Evolutionary conservation across 768 basidiomycete genomes (phyloP), one percentile per base, ranked within the genome.

Genomic region (Suillus weaverae): DNA sequence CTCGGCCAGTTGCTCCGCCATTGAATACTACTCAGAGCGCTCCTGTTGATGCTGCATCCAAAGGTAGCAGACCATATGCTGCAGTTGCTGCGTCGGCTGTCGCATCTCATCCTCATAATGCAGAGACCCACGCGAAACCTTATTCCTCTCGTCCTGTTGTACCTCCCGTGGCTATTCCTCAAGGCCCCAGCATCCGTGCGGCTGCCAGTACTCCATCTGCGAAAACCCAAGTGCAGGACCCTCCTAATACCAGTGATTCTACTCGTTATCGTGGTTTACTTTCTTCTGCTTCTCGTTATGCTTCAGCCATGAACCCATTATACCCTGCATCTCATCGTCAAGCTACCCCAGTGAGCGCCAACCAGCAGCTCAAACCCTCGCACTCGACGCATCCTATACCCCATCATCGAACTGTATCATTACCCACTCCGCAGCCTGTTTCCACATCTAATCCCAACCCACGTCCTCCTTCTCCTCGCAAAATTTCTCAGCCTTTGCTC

Each of bases 321-420:
- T 66, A 75, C 62, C 66, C 70, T 61, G 54, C 64, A n/a, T 64
- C 69, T 8, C 18, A 71, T 64, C 77, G 73, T 13, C 66, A 71
- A 26, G 63, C 71, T 39, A 66, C 69, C 48, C 39, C 71, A 63
- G 64, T 38, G 51, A 70, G 62, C 61, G 16, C 38, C 57, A 59
- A 30, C 11, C 69, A 68, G 63, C 73, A 69, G n/a, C 64, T 62
- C 59, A 66, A 72, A 30, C 56, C 68, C 62, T 68, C 70, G 67
- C 51, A 63, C 43, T 62, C 72, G 64, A 56, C 51, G 14, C 77
- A 74, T 64, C 62, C 67, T 10, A 61, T 66, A 48, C 48, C 54
- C 53, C 81, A 82, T 63, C 67, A 78, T 35, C 80, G 78, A 65
- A 71, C 76, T 65, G 73, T 70, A 69, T 81, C 81, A 32, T 62